Base-by-base conservation (phyloP, 805 yeast genomes). In the Nakazawaea ambrosiae region DNA sequence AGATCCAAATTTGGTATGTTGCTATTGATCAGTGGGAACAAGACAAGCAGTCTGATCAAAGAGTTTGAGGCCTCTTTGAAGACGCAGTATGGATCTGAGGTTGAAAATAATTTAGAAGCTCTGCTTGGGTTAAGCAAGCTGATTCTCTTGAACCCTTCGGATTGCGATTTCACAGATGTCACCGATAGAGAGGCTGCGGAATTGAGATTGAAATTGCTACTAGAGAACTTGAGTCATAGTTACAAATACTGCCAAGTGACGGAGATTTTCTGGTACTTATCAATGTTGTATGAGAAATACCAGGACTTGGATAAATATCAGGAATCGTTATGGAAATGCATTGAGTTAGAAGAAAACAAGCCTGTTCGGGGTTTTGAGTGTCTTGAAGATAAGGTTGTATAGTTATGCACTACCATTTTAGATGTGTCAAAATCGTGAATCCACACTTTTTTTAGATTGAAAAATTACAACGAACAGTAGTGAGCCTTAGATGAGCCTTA, bases 221-320 rank as follows among this genome's bases (percentile, higher is more conserved):
- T 73, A 37, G 75, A 70, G 27, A 49, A 49, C 39, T 45, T 65
- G 10, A 50, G 56, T 25, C 51, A 61, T 36, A 60, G 68, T 61
- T 71, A 69, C 24, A 50, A 48, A 35, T 70, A 67, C 6, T 48
- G 49, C 45, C 68, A 65, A 44, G 50, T 50, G 33, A 45, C 66
- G 3, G 95, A 86, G 54, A 66, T 81, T 10, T 81, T 89, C 82
- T 80, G 75, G 71, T 70, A 70, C 39, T 61, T 84, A 40, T 73
- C 86, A 2, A 57, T 66, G 45, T 68, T 83, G 17, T 81, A 81
- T 52, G 88, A 79, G 44, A 58, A 71, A 34, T 76, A 72, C 31
- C 83, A 79, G 42, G 67, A 67, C 42, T 43, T 55, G 9, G 57
- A 63, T 16, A 55, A 60, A 26, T 65, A 73, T 43, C 69, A 69